These are phyloP conservation scores for Pseudogymnoascus sp. DNA, from an alignment of 2,329 filamentous ascomycete genomes.

Conservation along the genomic window DNA sequence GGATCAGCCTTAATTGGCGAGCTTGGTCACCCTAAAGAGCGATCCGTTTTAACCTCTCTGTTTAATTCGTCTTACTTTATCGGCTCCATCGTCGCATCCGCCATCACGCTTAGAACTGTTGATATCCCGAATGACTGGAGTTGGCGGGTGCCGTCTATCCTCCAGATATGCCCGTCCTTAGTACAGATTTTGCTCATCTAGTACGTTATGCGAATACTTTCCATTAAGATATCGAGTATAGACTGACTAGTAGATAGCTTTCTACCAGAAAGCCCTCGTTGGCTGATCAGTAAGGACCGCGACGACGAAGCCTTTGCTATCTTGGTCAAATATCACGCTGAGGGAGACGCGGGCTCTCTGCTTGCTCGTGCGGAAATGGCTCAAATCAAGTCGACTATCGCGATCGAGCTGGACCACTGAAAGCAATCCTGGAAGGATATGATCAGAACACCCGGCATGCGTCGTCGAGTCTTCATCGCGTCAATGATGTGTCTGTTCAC, in stretches of 20 bases:
- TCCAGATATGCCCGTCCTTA: slow-evolving; percentile 29
- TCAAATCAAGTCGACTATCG: slow-evolving; percentile 35
- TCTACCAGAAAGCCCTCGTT: slow-evolving; percentile 89
- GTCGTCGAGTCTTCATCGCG: slow-evolving; percentile 26
- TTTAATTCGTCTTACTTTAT: slow-evolving; percentile 48
- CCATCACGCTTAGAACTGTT: slow-evolving; percentile 36
- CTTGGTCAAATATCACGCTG: slow-evolving; percentile 33
- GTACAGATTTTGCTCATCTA: neutral
- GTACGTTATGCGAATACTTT: neutral
- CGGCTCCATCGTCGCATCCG: slow-evolving; percentile 36
- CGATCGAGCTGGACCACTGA: slow-evolving; percentile 26
- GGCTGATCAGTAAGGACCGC: slow-evolving; percentile 89
- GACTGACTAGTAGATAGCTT: slow-evolving; percentile 32
- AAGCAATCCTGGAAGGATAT: slow-evolving; percentile 25
- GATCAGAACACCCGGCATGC: slow-evolving; percentile 26
- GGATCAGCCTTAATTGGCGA: slow-evolving; percentile 48
- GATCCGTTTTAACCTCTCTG: slow-evolving; percentile 43
- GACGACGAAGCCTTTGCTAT: slow-evolving; percentile 63
- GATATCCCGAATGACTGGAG: slow-evolving; percentile 34
- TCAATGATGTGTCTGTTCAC: slow-evolving; percentile 21
- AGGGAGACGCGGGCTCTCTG: slow-evolving; percentile 30
- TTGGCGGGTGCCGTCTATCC: slow-evolving; percentile 34
- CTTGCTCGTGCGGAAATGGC: slow-evolving; percentile 32
- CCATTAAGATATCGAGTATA: neutral
- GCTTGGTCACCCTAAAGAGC: slow-evolving; percentile 45